A percentile compares a stretch with the other conserved stretches of the same genome.
Conservation (phyloP, 2,329 filamentous ascomycete species). For the Bretziella fagacearum region DNA sequence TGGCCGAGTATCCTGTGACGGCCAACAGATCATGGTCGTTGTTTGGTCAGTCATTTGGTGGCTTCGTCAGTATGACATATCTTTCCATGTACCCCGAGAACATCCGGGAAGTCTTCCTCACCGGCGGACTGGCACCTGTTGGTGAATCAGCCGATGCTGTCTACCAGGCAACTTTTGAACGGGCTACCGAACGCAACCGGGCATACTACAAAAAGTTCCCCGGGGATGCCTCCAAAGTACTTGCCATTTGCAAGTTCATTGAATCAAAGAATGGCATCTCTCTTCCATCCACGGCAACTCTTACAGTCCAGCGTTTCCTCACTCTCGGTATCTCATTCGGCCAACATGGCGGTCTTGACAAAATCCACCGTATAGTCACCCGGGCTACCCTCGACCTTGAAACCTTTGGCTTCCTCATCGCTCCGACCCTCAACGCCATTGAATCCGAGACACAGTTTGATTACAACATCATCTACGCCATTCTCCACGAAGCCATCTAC, state of each 20-base stretch:
- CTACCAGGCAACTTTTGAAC: constrained; percentile 49
- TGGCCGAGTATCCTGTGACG: constrained; percentile 22
- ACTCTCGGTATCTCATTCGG: constrained; percentile 67
- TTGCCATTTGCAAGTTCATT: constrained; percentile 48
- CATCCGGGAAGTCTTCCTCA: constrained; percentile 66
- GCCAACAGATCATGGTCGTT: constrained; percentile 57
- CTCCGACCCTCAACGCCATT: constrained; percentile 49
- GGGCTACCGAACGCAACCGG: constrained; percentile 53
- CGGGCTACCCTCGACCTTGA: constrained; percentile 56
- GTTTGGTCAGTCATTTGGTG: constrained; percentile 83
- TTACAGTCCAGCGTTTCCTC: constrained; percentile 60
- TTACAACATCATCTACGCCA: constrained; percentile 61
- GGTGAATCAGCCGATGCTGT: constrained; percentile 55
- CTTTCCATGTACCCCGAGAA: constrained; percentile 64
- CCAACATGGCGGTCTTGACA: constrained; percentile 58
- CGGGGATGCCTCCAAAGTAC: constrained; percentile 54
- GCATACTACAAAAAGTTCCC: constrained; percentile 76
- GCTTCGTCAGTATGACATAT: constrained; percentile 72
- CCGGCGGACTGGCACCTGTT: constrained; percentile 68
- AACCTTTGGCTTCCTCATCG: constrained; percentile 57
- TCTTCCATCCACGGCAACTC: constrained; percentile 52
- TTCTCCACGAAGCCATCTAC: constrained; percentile 81
- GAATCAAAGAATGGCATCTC: constrained; percentile 30
- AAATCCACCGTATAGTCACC: constrained; percentile 56
- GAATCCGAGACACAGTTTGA: constrained; percentile 57